Base-by-base conservation (phyloP, 352 stramenopile species). In the Elongisporangium prolatum region DNA sequence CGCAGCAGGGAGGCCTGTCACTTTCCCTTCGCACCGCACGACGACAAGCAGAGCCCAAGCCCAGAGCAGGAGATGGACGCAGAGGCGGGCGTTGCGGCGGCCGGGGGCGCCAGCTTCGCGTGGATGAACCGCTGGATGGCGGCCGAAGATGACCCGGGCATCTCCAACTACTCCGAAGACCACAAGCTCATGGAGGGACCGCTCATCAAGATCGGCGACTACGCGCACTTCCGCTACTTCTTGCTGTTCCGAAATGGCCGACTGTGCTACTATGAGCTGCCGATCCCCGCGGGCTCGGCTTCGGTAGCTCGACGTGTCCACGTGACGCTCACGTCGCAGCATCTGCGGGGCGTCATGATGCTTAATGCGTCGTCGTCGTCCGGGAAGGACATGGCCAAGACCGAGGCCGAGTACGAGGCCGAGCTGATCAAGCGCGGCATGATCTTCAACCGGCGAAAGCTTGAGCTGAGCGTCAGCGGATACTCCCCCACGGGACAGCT, bases 191-290 rank as follows among this genome's bases (percentile, higher is more conserved):
- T 92, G 83, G 84, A 94, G 51, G 84, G 84, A 20, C 75, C 84
- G 51, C 76, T 94, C 44, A 94, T 94, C 63, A 94, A 94, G 62
- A 67, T 91, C 34, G 84, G 84, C 56, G 84, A 94, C 64, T 94
- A 94, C 64, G 82, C 84, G 67, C 84, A 92, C 58, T 94, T 89
- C 59, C 82, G 84, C 17, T 94, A 94, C 68, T 94, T 94, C 57
- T 56, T 91, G 51, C 80, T 94, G 7, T 91, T 81, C 61, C 79
- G 82, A 57, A 91, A 91, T 51, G 84, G 84, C 28, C 76, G 82
- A 52, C 88, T 94, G 61, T 92, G 84, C 74, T 94, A 94, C 70
- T 94, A 94, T 63, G 84, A 94, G 64, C 67, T 94, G 53, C 80
- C 82, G 17, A 85, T 94, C 64, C 75, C 76, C 18, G 62, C 74